These are phyloP conservation scores for Aspergillus taichungensis DNA, from an alignment of 495 filamentous ascomycete species.

Conservation along the genomic window DNA sequence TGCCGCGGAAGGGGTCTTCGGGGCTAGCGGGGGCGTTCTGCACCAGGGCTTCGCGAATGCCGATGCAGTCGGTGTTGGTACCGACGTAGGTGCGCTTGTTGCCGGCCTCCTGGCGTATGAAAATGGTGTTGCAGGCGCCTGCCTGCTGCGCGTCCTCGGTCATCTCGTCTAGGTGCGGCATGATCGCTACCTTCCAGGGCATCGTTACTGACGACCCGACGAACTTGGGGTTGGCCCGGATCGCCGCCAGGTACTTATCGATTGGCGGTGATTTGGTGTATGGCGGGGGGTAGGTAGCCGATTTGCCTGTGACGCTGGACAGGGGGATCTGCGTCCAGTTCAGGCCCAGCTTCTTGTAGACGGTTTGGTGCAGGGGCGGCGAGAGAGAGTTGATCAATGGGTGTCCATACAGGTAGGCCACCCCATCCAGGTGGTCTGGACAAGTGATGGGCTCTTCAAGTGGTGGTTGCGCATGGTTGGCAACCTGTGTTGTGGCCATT, in stretches of 20 bases:
- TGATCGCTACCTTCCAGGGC: slow-evolving; percentile 65
- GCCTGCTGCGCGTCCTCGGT: slow-evolving; percentile 59
- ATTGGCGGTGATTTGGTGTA: slow-evolving; percentile 37
- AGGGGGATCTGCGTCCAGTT: slow-evolving; percentile 53
- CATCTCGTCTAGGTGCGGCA: slow-evolving; percentile 57
- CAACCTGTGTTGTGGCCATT: slow-evolving; percentile 16
- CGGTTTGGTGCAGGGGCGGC: slow-evolving; percentile 56
- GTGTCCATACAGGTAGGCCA: slow-evolving; percentile 42
- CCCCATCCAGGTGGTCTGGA: slow-evolving; percentile 27
- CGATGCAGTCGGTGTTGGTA: slow-evolving; percentile 70
- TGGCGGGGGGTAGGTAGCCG: slow-evolving; percentile 27
- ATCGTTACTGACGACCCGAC: slow-evolving; percentile 65
- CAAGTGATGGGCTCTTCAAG: slow-evolving; percentile 31
- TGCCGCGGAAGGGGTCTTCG: slow-evolving; percentile 35
- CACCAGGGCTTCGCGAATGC: slow-evolving; percentile 58
- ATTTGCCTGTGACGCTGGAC: slow-evolving; percentile 29
- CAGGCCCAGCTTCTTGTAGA: slow-evolving; percentile 50
- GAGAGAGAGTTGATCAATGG: slow-evolving; percentile 61
- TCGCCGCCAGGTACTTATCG: slow-evolving; percentile 39
- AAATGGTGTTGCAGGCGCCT: slow-evolving; percentile 69
- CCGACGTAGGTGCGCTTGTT: slow-evolving; percentile 46
- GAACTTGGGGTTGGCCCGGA: slow-evolving; percentile 41
- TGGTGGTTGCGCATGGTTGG: slow-evolving; percentile 9
- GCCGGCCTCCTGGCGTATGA: slow-evolving; percentile 38
- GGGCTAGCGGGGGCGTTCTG: slow-evolving; percentile 41